These are phyloP conservation scores for Peronospora farinosa DNA, from an alignment of 352 stramenopile species.

Conservation along the genomic window DNA sequence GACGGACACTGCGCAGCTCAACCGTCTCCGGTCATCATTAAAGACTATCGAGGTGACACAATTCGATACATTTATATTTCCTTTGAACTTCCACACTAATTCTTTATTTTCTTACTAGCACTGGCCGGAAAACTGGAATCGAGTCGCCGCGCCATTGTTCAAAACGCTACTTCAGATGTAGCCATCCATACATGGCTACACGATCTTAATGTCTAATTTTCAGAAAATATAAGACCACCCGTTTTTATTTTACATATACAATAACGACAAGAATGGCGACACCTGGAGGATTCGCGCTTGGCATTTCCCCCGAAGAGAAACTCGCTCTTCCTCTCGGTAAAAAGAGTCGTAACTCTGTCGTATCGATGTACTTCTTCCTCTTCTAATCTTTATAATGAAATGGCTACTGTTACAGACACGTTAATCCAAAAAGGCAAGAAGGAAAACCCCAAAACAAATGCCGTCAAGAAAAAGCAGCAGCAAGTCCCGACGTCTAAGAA, in stretches of 20 bases:
- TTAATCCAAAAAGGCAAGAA: slow-evolving; percentile 42
- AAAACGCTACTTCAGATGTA: slow-evolving; percentile 31
- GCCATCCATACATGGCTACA: neutral
- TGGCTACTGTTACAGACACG: slow-evolving; percentile 20
- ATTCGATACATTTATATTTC: slow-evolving; percentile 1
- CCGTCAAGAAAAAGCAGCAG: slow-evolving; percentile 11
- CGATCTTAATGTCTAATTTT: neutral
- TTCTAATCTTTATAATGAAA: neutral
- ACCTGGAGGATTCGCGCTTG: slow-evolving; percentile 33
- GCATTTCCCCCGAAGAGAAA: slow-evolving; percentile 53
- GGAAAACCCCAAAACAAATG: slow-evolving; percentile 25
- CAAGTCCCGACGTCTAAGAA: slow-evolving; percentile 9
- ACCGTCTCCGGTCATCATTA: slow-evolving; percentile 44
- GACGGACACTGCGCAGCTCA: slow-evolving; percentile 33
- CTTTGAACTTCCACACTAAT: neutral
- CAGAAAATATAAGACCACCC: too few species aligned
- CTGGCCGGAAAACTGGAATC: slow-evolving; percentile 73
- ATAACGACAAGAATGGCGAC: slow-evolving; percentile 16
- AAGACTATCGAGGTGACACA: slow-evolving; percentile 45
- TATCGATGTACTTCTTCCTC: neutral
- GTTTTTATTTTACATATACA: too few species aligned
- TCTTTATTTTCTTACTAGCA: slow-evolving; percentile 30
- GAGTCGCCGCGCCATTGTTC: slow-evolving; percentile 57
- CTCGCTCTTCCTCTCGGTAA: slow-evolving; percentile 46
- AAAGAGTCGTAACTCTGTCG: neutral